Percentiles rank a stretch among this genome's conserved stretches.
These are phyloP conservation scores for Aspergillus transmontanensis DNA, from an alignment of 2,329 filamentous ascomycete genomes.

Conservation along the genomic window DNA sequence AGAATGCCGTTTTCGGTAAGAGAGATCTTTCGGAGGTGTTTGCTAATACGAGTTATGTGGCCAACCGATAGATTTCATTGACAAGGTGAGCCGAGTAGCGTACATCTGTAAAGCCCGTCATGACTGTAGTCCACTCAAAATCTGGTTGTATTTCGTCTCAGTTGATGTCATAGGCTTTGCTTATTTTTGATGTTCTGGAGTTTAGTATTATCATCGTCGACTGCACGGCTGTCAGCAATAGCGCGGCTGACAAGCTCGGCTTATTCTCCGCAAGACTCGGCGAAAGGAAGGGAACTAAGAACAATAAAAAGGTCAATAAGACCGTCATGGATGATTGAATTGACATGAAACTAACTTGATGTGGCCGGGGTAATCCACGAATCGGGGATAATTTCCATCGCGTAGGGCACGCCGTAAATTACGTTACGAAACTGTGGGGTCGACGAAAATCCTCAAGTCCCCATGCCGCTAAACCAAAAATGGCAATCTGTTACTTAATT, in stretches of 20 bases:
- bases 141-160: no score
- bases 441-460: not conserved
- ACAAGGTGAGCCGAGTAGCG: not conserved
- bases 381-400: not conserved
- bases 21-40: not conserved
- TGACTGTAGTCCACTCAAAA: no score
- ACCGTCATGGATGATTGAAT: not conserved
- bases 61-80: not conserved
- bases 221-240: not conserved
- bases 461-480: constrained; percentile 29
- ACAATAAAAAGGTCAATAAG: not conserved
- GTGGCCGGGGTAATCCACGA: not conserved
- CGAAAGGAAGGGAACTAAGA: not conserved
- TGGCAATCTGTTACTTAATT: constrained; percentile 39
- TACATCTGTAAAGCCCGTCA: not conserved
- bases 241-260: no score
- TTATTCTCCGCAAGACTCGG: not conserved
- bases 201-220: not conserved
- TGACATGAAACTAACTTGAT: not conserved
- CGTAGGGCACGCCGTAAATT: constrained; percentile 11
- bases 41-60: not conserved
- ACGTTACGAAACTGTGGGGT: not conserved
- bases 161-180: no score
- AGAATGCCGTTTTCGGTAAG: no score
- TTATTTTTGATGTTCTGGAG: not conserved